phyloP scores from a whole-genome alignment of 345 rosid genomes.

The Hibiscus mutabilis region DNA sequence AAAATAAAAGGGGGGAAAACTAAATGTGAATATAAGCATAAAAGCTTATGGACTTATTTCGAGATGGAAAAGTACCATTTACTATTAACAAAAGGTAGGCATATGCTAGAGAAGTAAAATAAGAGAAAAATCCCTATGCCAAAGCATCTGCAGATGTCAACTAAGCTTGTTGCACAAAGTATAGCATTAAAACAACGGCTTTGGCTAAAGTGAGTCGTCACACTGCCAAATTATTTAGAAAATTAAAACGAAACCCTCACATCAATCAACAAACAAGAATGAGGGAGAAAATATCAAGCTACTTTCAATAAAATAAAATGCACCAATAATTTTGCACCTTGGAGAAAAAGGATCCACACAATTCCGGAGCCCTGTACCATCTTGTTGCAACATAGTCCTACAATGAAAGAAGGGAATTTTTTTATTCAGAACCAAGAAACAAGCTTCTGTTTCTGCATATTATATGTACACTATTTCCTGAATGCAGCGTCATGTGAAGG shows the following conservation, averaged over 20 bases:
- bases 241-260: not conserved
- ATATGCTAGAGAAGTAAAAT: not conserved
- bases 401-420: constrained; percentile 6
- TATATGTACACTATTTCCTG: not conserved
- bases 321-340: constrained; percentile 42
- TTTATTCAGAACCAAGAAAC: not conserved
- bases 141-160: not conserved
- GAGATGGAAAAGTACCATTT: not conserved
- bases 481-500: not conserved
- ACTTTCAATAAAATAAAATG: constrained; percentile 23
- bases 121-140: not conserved
- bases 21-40: not conserved
- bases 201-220: not conserved
- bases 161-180: not conserved
- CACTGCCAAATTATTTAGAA: not conserved
- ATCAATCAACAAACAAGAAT: not conserved
- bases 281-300: constrained; percentile 17
- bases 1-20: constrained; percentile 9
- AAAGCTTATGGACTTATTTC: not conserved
- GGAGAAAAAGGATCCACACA: constrained; percentile 95
- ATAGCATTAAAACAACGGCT: not conserved
- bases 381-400: constrained; percentile 97
- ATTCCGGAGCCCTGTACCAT: constrained; percentile 95
- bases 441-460: not conserved
- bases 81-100: not conserved